A percentile compares a stretch with the other conserved stretches of the same genome.
Conservation (phyloP, 352 stramenopile species). For the Phytopythium mirpurense region DNA sequence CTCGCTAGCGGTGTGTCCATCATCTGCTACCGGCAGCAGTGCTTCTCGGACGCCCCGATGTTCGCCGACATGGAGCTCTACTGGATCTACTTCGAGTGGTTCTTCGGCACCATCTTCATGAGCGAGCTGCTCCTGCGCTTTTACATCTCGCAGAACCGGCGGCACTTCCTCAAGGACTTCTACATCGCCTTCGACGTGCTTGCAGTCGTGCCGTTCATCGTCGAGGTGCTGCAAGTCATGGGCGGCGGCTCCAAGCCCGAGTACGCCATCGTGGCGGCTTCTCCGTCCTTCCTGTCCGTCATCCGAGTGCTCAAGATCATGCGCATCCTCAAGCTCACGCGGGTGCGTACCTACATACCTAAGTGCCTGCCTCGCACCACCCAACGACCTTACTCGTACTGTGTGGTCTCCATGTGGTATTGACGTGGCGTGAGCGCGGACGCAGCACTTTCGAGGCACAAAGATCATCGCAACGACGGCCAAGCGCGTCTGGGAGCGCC, state of each 20-base stretch:
- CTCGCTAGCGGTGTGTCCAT: slow-evolving; percentile 11
- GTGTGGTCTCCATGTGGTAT: too few species aligned
- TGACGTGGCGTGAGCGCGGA: background rate
- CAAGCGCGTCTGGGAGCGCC: slow-evolving; percentile 41
- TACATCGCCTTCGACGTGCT: slow-evolving; percentile 69
- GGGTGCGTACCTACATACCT: slow-evolving; percentile 31
- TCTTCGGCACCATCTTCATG: slow-evolving; percentile 51
- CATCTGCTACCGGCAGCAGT: slow-evolving; percentile 57
- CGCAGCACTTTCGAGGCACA: slow-evolving; percentile 57
- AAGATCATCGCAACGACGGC: slow-evolving; percentile 61
- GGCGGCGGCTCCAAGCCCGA: slow-evolving; percentile 24
- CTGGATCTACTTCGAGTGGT: slow-evolving; percentile 77
- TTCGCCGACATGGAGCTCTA: slow-evolving; percentile 61
- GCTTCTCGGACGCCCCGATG: slow-evolving; percentile 17
- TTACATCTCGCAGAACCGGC: slow-evolving; percentile 32
- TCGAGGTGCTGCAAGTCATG: slow-evolving; percentile 37
- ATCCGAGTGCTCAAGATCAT: slow-evolving; percentile 69
- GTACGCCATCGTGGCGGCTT: slow-evolving; percentile 58
- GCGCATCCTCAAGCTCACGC: slow-evolving; percentile 68
- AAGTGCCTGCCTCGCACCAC: too few species aligned
- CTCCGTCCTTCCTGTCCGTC: slow-evolving; percentile 58
- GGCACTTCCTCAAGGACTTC: slow-evolving; percentile 38
- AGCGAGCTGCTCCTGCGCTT: slow-evolving; percentile 55
- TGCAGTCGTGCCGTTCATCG: slow-evolving; percentile 54
- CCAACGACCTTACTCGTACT: too few species aligned